Evolutionary conservation across 139 green algal genomes (phyloP).

Genomic region (Penium margaritaceum): DNA sequence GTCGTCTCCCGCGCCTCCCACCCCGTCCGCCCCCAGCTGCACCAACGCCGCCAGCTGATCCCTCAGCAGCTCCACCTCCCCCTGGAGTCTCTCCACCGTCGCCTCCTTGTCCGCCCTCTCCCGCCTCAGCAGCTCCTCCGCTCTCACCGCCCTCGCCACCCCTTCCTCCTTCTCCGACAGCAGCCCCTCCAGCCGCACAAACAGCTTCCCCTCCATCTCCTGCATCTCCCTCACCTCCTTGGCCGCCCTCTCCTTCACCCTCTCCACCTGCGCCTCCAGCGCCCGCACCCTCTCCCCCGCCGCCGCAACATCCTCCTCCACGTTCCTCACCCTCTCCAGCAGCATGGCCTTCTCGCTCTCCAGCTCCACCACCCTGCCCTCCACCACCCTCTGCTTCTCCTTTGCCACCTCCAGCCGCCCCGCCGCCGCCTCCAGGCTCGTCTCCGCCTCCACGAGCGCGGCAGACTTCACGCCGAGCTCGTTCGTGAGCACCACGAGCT

Average conservation of each 20-base stretch:
- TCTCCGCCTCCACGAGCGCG: background rate
- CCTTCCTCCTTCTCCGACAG: background rate
- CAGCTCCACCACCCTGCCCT: slow-evolving; percentile 4
- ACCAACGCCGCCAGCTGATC: slow-evolving; percentile 4
- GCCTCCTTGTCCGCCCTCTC: slow-evolving; percentile 1
- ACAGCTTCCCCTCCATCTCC: slow-evolving; percentile 4
- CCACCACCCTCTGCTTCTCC: background rate
- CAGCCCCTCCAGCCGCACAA: background rate
- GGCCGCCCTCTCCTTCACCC: background rate
- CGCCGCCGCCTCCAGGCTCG: background rate
- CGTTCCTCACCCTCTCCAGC: background rate
- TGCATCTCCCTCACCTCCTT: background rate
- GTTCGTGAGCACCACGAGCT: background rate
- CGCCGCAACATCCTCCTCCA: background rate
- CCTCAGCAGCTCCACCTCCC: background rate
- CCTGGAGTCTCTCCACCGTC: slow-evolving; percentile 2
- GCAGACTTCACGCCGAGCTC: background rate
- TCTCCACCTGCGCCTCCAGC: background rate
- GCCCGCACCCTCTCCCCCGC: background rate
- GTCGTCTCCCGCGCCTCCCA: no score
- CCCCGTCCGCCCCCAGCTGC: no score
- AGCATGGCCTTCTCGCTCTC: background rate
- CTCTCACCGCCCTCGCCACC: background rate
- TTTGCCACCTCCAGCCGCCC: background rate
- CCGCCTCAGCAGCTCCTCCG: background rate